Evolutionary conservation across 495 filamentous ascomycete species (phyloP).

Genomic region (Penicillium taxi): DNA sequence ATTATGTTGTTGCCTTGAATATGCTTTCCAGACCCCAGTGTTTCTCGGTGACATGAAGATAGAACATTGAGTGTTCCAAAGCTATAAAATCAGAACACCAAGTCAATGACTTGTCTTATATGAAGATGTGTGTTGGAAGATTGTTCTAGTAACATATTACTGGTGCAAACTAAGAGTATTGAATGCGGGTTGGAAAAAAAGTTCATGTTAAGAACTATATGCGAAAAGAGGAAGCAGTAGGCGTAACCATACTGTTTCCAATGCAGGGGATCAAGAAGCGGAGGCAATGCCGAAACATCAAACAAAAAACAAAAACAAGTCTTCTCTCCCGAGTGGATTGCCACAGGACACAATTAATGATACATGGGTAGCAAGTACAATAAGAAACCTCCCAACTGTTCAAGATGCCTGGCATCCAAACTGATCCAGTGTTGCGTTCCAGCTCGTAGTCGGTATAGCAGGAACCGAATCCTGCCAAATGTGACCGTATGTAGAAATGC

Average conservation of each 20-base stretch:
- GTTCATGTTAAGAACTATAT: conserved; percentile 25
- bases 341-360: conserved; percentile 32
- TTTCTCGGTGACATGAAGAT: too few relatives aligned
- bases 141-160: too few relatives aligned
- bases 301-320: conserved; percentile 21
- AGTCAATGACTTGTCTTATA: too few relatives aligned
- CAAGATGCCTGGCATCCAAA: conserved; percentile 2
- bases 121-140: too few relatives aligned
- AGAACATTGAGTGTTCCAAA: too few relatives aligned
- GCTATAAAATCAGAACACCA: too few relatives aligned
- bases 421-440: too few relatives aligned
- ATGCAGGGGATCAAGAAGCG: conserved; percentile 19
- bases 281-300: conserved; percentile 16
- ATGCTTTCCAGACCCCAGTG: too few relatives aligned
- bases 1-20: too few relatives aligned
- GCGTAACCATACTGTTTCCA: conserved; percentile 17
- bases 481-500: conserved; percentile 9
- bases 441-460: too few relatives aligned
- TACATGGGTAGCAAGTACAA: conserved; percentile 22
- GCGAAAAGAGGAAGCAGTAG: conserved; percentile 10
- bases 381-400: conserved; percentile 23
- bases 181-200: too few relatives aligned
- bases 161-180: too few relatives aligned
- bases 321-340: conserved; percentile 31
- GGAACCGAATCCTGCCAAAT: conserved; percentile 15